Evolutionary conservation across 1,284 basidiomycete species (phyloP).

Genomic region (Naganishia liquefaciens): DNA sequence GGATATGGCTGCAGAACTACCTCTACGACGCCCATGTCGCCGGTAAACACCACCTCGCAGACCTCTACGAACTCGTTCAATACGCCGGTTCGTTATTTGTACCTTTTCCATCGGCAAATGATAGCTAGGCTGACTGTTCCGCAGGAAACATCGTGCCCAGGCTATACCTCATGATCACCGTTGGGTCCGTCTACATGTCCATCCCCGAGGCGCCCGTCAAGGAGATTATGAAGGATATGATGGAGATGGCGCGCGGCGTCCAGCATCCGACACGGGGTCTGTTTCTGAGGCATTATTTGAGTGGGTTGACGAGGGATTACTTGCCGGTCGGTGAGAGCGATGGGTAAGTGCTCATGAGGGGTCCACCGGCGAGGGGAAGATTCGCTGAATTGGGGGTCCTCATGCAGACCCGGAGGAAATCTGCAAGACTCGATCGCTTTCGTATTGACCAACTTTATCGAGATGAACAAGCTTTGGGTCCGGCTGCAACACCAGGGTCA

Average conservation of each 20-base stretch:
- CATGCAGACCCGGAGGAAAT: conserved; percentile 72
- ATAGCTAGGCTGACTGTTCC: background rate
- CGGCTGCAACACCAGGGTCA: conserved; percentile 93
- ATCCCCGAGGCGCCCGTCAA: conserved; percentile 90
- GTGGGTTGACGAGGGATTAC: conserved; percentile 89
- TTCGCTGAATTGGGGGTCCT: conserved; percentile 4
- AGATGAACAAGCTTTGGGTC: conserved; percentile 99
- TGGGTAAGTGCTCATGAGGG: conserved; percentile 63
- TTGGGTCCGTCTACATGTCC: conserved; percentile 96
- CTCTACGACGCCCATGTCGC: conserved; percentile 89
- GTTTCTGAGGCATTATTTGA: conserved; percentile 90
- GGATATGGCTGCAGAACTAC: conserved; percentile 63
- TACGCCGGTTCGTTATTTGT: conserved; percentile 65
- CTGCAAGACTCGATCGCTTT: conserved; percentile 90
- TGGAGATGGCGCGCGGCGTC: conserved; percentile 96
- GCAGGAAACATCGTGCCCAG: conserved; percentile 74
- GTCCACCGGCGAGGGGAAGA: background rate
- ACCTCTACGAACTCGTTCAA: conserved; percentile 95
- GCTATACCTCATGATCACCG: conserved; percentile 96
- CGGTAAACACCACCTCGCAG: conserved; percentile 86
- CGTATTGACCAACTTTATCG: conserved; percentile 94
- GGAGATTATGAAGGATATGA: conserved; percentile 99
- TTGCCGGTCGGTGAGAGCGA: conserved; percentile 79
- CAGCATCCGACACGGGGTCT: conserved; percentile 89
- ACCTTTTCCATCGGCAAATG: background rate